Evolutionary conservation across 306 rosid species (phyloP).

Genomic region (Malus orientalis): DNA sequence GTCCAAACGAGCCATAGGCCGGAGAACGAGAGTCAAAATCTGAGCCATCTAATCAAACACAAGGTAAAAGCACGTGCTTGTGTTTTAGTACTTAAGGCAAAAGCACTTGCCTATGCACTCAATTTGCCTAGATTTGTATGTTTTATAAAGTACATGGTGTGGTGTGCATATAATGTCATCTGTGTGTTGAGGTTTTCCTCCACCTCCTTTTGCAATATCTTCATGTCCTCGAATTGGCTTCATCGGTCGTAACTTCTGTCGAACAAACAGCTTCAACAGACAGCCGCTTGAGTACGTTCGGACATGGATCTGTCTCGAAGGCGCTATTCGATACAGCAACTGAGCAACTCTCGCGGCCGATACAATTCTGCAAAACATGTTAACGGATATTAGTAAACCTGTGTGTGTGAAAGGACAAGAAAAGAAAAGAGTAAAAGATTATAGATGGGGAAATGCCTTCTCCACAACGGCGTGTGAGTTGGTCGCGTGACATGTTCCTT

Average conservation of each 20-base stretch:
- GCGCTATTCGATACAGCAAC: slow-evolving; percentile 15
- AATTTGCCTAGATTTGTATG: not conserved
- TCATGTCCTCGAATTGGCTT: slow-evolving; percentile 18
- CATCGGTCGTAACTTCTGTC: slow-evolving; percentile 8
- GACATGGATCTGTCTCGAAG: slow-evolving; percentile 39
- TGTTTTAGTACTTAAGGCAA: not conserved
- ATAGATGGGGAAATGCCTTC: slow-evolving; percentile 20
- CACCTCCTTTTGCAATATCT: not conserved
- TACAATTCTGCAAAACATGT: slow-evolving; percentile 25
- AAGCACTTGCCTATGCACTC: not conserved
- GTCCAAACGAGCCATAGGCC: no score
- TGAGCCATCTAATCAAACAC: not conserved
- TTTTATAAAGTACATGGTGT: not conserved
- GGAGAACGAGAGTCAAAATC: not conserved
- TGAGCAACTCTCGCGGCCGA: slow-evolving; percentile 28
- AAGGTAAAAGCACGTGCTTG: not conserved
- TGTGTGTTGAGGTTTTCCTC: not conserved
- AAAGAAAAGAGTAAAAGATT: not conserved
- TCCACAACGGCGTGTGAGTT: slow-evolving; percentile 26
- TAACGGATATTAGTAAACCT: not conserved
- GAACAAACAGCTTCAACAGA: slow-evolving; percentile 34
- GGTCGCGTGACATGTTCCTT: slow-evolving; percentile 32
- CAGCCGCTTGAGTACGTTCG: slow-evolving; percentile 24
- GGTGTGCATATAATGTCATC: not conserved
- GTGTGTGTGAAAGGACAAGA: not conserved